These are phyloP conservation scores for Neurospora terricola DNA, from an alignment of 495 filamentous ascomycete genomes.

Conservation along the genomic window DNA sequence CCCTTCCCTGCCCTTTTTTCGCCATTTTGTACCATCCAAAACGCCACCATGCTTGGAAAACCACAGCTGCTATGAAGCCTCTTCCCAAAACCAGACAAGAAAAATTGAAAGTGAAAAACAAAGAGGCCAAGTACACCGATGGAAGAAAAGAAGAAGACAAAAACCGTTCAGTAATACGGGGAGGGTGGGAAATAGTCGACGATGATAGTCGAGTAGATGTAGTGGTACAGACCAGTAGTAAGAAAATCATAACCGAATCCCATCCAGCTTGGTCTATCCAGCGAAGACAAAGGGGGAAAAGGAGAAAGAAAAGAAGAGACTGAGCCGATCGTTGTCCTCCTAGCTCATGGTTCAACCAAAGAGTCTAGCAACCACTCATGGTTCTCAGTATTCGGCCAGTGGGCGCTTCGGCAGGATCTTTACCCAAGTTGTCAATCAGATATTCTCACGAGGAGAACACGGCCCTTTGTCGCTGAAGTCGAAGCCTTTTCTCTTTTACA, in stretches of 20 bases:
- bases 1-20: not conserved
- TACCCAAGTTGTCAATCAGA: not conserved
- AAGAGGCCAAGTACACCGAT: not conserved
- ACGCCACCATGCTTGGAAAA: not conserved
- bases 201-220: not conserved
- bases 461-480: not conserved
- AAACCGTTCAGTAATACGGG: not conserved
- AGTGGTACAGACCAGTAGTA: not conserved
- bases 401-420: not conserved
- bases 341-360: not conserved
- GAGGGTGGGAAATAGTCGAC: not conserved
- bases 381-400: not conserved
- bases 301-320: not conserved
- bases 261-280: not conserved
- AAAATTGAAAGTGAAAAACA: not conserved
- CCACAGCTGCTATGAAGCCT: not conserved
- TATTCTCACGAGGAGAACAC: not conserved
- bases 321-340: not conserved
- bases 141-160: not conserved
- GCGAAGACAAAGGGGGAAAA: not conserved
- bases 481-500: not conserved
- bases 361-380: not conserved
- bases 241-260: not conserved
- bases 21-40: not conserved
- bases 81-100: not conserved